Evolutionary conservation across 768 basidiomycete genomes (phyloP), one percentile per base, ranked within the genome.

Genomic region (Tricholoma matsutake): DNA sequence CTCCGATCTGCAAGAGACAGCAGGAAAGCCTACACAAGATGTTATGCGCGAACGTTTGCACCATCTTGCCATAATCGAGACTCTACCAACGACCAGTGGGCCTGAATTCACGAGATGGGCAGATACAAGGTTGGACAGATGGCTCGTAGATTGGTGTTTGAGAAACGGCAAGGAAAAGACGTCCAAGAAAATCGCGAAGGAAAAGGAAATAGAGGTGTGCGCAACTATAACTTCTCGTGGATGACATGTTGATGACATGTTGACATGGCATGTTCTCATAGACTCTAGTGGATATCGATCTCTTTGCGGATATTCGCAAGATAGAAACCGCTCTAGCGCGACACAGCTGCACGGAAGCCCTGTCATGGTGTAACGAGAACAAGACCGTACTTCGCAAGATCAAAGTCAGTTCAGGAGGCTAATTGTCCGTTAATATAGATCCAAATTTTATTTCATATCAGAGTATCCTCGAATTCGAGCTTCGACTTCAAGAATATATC

Each of bases 301-400:
- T 98, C 18, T 98, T 97, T 73, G 86, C 85, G 64, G 94, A 97
- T 62, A 92, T 98, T 55, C 83, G 81, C 35, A 84, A 89, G 60
- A 96, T 98, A 65, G 94, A 97, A 73, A 78, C 81, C 8, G 94
- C 93, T 0, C 81, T 99, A 41, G 72, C 79, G 6, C 77, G 77
- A 29, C 86, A 91, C 62, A 91, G 88, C 63, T 96, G 94, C 65
- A 81, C 88, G 6, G 94, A 97, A 74, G 96, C 96, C 13, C 79
- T 99, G 51, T 81, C 86, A 18, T 99, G 96, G 96, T 98, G 95
- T 67, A 94, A 86, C 63, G 97, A 99, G 80, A 98, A 99, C 75
- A 90, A 96, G 72, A 84, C 87, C 31, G 91, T 92, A 11, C 82
- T 99, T 63, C 87, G 93, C 56, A 98, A 98, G 79, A 86, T 88